phyloP scores from a whole-genome alignment of 805 yeast genomes.

The Lachancea cidri region DNA sequence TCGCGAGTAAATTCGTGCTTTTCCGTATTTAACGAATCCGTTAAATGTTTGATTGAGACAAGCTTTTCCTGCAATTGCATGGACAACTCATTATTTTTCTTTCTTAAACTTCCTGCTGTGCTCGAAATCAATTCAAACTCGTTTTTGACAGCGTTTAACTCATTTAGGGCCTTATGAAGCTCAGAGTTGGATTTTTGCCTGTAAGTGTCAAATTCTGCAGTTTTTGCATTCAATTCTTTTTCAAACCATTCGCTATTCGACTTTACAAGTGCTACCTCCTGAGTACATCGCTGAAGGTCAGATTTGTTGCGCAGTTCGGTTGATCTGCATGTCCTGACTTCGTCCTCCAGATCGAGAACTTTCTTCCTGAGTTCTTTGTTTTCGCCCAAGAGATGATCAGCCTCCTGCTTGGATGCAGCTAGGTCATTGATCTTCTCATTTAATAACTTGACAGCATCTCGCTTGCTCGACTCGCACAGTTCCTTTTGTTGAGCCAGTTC shows the following conservation, averaged over 20 bases:
- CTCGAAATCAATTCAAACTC: slow-evolving; percentile 28
- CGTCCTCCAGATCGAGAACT: slow-evolving; percentile 36
- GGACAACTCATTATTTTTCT: slow-evolving; percentile 36
- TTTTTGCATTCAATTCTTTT: slow-evolving; percentile 32
- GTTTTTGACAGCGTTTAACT: slow-evolving; percentile 15
- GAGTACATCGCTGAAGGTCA: slow-evolving; percentile 35
- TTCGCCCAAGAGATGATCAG: slow-evolving; percentile 13
- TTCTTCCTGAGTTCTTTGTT: slow-evolving; percentile 38
- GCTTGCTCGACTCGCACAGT: slow-evolving; percentile 18
- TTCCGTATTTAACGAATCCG: slow-evolving; percentile 38
- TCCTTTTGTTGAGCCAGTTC: slow-evolving; percentile 13
- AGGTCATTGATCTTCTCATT: slow-evolving; percentile 29
- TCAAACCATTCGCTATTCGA: slow-evolving; percentile 41
- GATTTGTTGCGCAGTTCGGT: slow-evolving; percentile 28
- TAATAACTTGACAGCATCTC: slow-evolving; percentile 21
- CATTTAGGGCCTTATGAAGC: slow-evolving; percentile 15
- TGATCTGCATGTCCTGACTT: slow-evolving; percentile 31
- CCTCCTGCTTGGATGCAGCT: slow-evolving; percentile 18
- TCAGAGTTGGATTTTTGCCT: slow-evolving; percentile 24
- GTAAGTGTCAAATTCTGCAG: slow-evolving; percentile 29
- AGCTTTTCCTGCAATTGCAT: slow-evolving; percentile 40
- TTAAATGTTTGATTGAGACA: slow-evolving; percentile 42
- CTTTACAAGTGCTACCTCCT: slow-evolving; percentile 39
- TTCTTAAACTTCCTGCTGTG: slow-evolving; percentile 23
- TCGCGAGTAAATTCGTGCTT: slow-evolving; percentile 53